Base-by-base conservation (phyloP, 768 basidiomycete species). In the Lactarius evosmus region DNA sequence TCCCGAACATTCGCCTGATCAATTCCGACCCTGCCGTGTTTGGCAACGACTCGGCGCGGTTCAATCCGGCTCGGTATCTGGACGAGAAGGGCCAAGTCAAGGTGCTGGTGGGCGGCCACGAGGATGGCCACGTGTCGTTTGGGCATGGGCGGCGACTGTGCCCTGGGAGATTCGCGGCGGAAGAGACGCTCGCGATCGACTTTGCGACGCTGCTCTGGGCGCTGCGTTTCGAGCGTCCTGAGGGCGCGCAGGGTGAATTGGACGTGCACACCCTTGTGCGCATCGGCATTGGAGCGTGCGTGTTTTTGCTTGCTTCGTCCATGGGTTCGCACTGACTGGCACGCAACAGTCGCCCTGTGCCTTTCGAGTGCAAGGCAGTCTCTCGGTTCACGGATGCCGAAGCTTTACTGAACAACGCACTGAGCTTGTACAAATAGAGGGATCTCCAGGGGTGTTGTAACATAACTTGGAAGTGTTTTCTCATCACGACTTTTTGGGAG, bases 171-270 rank as follows among this genome's bases (percentile, higher is more conserved):
- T 12, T 9, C 6, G 52, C 11, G 12, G 52, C 30, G 8, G 34
- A 55, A 22, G 34, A 25, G 2, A 34, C 54, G 2, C 54, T 55
- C 16, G 32, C 14, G n/a, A 55, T 55, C 9, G 54, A 55, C 54
- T 34, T 55, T 36, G 54, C 54, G 50, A 60, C 9, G 33, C 9
- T 60, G 27, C 34, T 51, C 17, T 60, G 59, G 54, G 54, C 33
- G 7, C 2, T 55, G 54, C 32, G 25, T 14, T 55, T 55, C 22
- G 54, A 36, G 33, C 54, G 33, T 14, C 32, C n/a, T 14, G 34
- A 55, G n/a, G 54, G 34, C 16, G 54, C n/a, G 16, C 8, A 55
- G 54, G 30, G 54, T 16, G 34, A 55, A 25, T 33, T 55, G 7
- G 33, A 33, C 22, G 54, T 55, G 22, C 19, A 55, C n/a, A 36